Evolutionary conservation across 2,329 filamentous ascomycete species (phyloP).

Genomic region (Fusarium sp.): DNA sequence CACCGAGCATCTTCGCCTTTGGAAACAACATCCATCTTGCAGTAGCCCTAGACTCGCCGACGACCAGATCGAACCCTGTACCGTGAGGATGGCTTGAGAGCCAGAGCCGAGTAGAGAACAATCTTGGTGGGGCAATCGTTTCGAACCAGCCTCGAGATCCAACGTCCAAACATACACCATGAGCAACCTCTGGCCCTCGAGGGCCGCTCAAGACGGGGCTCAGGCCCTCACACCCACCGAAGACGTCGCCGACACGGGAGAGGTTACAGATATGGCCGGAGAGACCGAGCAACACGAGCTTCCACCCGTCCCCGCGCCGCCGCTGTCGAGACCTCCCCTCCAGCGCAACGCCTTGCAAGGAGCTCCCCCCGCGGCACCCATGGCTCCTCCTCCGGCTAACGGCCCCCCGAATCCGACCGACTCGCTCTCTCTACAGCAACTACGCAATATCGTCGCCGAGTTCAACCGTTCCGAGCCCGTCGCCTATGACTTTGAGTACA

Average conservation of each 20-base stretch:
- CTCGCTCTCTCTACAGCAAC: conserved; percentile 80
- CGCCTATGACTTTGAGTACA: conserved; percentile 88
- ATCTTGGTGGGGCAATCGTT: conserved; percentile 42
- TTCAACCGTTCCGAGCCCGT: conserved; percentile 76
- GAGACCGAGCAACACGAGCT: conserved; percentile 53
- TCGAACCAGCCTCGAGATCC: conserved; percentile 34
- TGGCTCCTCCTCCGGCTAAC: conserved; percentile 46
- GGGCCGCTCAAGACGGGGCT: conserved; percentile 49
- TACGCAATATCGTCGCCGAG: conserved; percentile 79
- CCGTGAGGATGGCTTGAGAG: conserved; percentile 31
- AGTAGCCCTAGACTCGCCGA: not conserved
- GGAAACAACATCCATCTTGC: not conserved
- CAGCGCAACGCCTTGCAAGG: conserved; percentile 48
- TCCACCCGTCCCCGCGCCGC: conserved; percentile 49
- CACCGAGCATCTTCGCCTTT: conserved; percentile 10
- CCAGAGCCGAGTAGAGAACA: conserved; percentile 18
- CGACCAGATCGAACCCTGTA: conserved; percentile 7
- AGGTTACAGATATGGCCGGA: conserved; percentile 48
- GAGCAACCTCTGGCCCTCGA: conserved; percentile 59
- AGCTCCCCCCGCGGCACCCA: conserved; percentile 41
- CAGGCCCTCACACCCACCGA: conserved; percentile 45
- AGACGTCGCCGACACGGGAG: conserved; percentile 58
- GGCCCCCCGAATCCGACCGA: conserved; percentile 63
- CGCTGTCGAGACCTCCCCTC: conserved; percentile 41
- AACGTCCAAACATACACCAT: conserved; percentile 49